These are phyloP conservation scores for Saccharomyces jurei DNA, from an alignment of 805 yeast genomes.

Conservation along the genomic window DNA sequence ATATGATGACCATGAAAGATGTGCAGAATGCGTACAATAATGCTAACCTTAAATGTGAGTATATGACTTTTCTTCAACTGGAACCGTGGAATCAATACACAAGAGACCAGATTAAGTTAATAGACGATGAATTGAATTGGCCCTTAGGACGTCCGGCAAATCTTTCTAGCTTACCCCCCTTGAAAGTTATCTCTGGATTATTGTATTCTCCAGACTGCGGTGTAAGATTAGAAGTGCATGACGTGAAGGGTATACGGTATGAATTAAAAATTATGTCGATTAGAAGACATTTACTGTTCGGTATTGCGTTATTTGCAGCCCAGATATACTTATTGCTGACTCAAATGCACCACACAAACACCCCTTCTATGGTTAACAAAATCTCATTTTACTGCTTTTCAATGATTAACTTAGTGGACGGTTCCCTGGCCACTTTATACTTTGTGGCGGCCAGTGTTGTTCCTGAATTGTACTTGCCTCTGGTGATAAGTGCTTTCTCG, in stretches of 20 bases:
- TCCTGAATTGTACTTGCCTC: slow-evolving; percentile 53
- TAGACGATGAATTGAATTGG: slow-evolving; percentile 62
- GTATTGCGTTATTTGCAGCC: slow-evolving; percentile 37
- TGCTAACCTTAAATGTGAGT: slow-evolving; percentile 54
- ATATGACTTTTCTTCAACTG: slow-evolving; percentile 57
- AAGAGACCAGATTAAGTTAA: slow-evolving; percentile 42
- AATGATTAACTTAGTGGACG: slow-evolving; percentile 59
- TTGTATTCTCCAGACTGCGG: slow-evolving; percentile 91
- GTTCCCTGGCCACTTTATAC: slow-evolving; percentile 55
- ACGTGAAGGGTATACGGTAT: slow-evolving; percentile 46
- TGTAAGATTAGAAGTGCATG: slow-evolving; percentile 35
- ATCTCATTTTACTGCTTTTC: slow-evolving; percentile 64
- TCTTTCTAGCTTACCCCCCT: slow-evolving; percentile 40
- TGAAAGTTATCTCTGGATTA: slow-evolving; percentile 48
- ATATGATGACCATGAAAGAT: slow-evolving; percentile 40
- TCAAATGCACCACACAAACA: slow-evolving; percentile 64
- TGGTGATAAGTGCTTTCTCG: slow-evolving; percentile 61
- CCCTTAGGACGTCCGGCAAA: slow-evolving; percentile 78
- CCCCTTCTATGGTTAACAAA: slow-evolving; percentile 73
- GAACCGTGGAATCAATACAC: slow-evolving; percentile 48
- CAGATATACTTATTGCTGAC: slow-evolving; percentile 53
- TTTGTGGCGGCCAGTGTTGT: slow-evolving; percentile 50
- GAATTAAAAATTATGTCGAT: slow-evolving; percentile 37
- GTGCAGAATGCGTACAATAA: slow-evolving; percentile 25
- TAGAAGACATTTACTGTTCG: slow-evolving; percentile 36